A percentile compares a stretch with the other conserved stretches of the same genome.
Evolutionary conservation across 2,329 filamentous ascomycete genomes (phyloP).

Genomic region (Microcyclospora pomicola): DNA sequence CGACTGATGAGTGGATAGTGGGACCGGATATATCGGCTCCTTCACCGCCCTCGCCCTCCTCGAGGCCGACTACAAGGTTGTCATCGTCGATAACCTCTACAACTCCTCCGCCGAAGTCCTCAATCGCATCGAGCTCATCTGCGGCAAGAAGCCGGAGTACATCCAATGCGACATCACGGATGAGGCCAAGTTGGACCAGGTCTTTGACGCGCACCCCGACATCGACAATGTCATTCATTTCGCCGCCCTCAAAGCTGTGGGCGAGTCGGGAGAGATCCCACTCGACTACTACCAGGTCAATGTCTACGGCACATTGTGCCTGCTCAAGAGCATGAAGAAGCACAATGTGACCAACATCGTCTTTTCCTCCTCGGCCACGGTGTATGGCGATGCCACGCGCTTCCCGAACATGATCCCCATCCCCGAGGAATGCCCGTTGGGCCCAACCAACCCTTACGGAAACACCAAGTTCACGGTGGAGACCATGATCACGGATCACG

Average conservation of each 20-base stretch:
- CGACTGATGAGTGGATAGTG: constrained; percentile 41
- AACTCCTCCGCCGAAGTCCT: constrained; percentile 87
- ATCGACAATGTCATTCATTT: constrained; percentile 99
- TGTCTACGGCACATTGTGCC: constrained; percentile 77
- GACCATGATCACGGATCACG: constrained; percentile 77
- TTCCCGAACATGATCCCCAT: constrained; percentile 98
- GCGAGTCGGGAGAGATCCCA: constrained; percentile 84
- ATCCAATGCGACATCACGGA: constrained; percentile 81
- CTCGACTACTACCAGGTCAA: constrained; percentile 98
- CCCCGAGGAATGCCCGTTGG: constrained; percentile 88
- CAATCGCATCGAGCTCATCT: constrained; percentile 89
- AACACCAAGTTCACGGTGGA: constrained; percentile 92
- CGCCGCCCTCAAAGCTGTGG: constrained; percentile 93
- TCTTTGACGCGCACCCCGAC: constrained; percentile 77
- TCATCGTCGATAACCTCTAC: constrained; percentile 93
- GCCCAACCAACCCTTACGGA: constrained; percentile 94
- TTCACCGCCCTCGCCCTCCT: constrained; percentile 90
- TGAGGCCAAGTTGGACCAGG: constrained; percentile 65
- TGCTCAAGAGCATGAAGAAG: constrained; percentile 74
- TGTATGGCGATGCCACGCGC: constrained; percentile 94
- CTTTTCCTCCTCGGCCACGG: constrained; percentile 94
- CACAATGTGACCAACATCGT: constrained; percentile 94
- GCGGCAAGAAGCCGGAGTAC: constrained; percentile 74
- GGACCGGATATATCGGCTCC: constrained; percentile 97
- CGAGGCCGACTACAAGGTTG: constrained; percentile 87